These are phyloP conservation scores for Phytophthora macrochlamydospora DNA, from an alignment of 352 stramenopile genomes.

Conservation along the genomic window DNA sequence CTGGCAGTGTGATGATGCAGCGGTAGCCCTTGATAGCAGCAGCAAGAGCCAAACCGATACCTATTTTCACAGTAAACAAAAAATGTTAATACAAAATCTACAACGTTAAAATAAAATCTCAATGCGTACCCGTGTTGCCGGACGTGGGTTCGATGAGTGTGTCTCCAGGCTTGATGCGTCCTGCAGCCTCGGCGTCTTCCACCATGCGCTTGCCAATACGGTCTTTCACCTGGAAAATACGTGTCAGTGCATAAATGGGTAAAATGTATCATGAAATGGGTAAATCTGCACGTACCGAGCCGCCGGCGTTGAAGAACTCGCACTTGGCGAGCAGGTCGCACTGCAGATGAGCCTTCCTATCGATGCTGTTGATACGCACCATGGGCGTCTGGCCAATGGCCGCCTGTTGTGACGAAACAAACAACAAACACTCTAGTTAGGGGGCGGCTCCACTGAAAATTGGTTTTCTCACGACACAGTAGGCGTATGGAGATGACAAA, in stretches of 20 bases:
- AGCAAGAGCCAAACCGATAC: slow-evolving; percentile 96
- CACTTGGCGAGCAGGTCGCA: slow-evolving; percentile 95
- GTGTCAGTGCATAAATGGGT: background rate
- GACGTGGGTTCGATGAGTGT: slow-evolving; percentile 97
- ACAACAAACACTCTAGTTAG: background rate
- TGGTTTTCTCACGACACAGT: background rate
- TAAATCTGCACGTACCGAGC: slow-evolving; percentile 47
- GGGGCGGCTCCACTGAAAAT: background rate
- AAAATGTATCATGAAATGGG: background rate
- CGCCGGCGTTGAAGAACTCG: slow-evolving; percentile 96
- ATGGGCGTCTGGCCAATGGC: slow-evolving; percentile 94
- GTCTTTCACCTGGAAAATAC: slow-evolving; percentile 74
- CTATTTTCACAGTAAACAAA: slow-evolving; percentile 10
- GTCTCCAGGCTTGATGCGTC: slow-evolving; percentile 93
- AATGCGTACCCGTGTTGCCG: slow-evolving; percentile 92
- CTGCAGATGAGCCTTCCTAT: slow-evolving; percentile 78
- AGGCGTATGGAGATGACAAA: background rate
- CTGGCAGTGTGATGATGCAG: slow-evolving; percentile 89
- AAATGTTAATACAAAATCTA: background rate
- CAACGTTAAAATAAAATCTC: background rate
- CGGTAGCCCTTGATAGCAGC: slow-evolving; percentile 96
- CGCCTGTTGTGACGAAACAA: slow-evolving; percentile 20
- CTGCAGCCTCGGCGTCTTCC: slow-evolving; percentile 90
- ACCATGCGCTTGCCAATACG: slow-evolving; percentile 92
- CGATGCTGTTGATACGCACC: slow-evolving; percentile 92